These are phyloP conservation scores for Gloeophyllum trabeum DNA, from an alignment of 768 basidiomycete genomes.

Conservation along the genomic window DNA sequence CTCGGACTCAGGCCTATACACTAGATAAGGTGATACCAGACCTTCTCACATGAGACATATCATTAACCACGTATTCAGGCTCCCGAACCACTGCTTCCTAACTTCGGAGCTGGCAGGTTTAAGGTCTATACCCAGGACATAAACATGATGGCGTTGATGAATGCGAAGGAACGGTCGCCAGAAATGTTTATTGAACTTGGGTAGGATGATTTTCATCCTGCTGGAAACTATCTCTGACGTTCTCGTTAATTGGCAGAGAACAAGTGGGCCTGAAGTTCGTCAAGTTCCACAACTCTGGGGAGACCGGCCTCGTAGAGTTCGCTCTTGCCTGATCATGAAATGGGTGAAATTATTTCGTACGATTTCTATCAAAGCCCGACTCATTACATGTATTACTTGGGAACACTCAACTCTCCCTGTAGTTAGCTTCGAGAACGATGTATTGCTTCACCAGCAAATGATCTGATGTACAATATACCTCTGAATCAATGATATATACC, in stretches of 20 bases:
- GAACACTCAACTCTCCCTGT: too few relatives aligned
- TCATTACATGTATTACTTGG: neutral
- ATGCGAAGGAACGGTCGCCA: constrained; percentile 31
- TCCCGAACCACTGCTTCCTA: constrained; percentile 34
- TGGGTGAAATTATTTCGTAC: neutral
- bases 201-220: constrained; percentile 2
- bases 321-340: neutral
- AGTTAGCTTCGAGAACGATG: neutral
- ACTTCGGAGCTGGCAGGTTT: constrained; percentile 31
- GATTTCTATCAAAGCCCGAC: neutral
- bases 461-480: too few relatives aligned
- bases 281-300: constrained; percentile 25
- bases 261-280: constrained; percentile 22
- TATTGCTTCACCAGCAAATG: too few relatives aligned
- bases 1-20: constrained; percentile 1
- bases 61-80: constrained; percentile 13
- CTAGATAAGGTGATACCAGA: too few relatives aligned
- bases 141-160: constrained; percentile 30
- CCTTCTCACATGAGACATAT: neutral
- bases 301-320: constrained; percentile 21
- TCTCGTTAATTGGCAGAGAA: neutral
- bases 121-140: constrained; percentile 32
- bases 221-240: neutral
- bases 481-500: too few relatives aligned
- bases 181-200: constrained; percentile 27